Percentiles rank a stretch among this genome's conserved stretches.
Evolutionary conservation across 805 yeast genomes (phyloP).

Genomic region (Ascoidea rubescens): DNA sequence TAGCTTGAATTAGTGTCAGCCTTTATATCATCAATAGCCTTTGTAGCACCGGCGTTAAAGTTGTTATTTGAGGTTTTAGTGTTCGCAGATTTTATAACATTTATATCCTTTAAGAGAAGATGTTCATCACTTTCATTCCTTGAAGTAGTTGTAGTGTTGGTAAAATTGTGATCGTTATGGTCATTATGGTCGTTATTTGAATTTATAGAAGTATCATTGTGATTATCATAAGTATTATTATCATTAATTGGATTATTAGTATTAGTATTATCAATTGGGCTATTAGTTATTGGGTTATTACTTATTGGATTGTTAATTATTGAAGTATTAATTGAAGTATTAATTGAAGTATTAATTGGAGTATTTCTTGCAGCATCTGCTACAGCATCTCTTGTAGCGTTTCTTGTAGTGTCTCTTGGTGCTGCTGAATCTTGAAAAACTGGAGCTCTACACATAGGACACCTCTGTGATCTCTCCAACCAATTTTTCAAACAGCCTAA

Average conservation of each 20-base stretch:
- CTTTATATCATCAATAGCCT: not conserved
- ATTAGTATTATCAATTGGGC: too few species aligned
- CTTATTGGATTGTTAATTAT: not conserved
- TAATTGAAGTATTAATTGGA: not conserved
- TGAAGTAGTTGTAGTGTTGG: not conserved
- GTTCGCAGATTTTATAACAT: not conserved
- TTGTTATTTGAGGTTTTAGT: not conserved
- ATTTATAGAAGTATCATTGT: not conserved
- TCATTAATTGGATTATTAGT: not conserved
- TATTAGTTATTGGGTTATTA: not conserved
- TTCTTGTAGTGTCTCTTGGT: not conserved
- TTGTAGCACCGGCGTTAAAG: not conserved
- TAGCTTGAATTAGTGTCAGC: not conserved
- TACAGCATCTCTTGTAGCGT: not conserved
- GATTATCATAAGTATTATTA: not conserved
- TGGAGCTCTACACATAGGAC: conserved; percentile 79
- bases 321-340: not conserved
- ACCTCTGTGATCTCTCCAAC: conserved; percentile 84
- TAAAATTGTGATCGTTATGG: not conserved
- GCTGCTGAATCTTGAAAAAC: conserved; percentile 25
- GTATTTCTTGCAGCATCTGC: not conserved
- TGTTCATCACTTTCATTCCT: not conserved
- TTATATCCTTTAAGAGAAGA: not conserved
- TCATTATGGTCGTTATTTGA: not conserved
- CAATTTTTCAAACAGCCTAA: conserved; percentile 83